Evolutionary conservation across 2,329 filamentous ascomycete genomes (phyloP), one percentile per base, ranked within the genome.

Genomic region (Penicillium sp.): DNA sequence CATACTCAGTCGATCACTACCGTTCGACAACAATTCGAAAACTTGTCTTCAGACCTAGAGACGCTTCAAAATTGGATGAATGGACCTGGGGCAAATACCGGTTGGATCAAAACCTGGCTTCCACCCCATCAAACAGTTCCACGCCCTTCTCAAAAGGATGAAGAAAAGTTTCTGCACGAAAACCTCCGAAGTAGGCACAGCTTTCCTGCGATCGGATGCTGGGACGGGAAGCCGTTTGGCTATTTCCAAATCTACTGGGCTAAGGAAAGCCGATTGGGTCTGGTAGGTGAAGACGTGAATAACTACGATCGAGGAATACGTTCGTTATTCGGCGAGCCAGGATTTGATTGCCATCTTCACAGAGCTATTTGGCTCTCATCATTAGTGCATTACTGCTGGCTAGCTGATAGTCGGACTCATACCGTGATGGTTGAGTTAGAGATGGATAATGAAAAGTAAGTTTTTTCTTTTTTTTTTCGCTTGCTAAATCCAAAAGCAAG

Each of bases 161-260:
- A 89, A 59, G 80, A 85, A 62, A 74, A 81, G 2, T 95, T 96
- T 55, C 77, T 99, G 3, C 76, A 80, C 17, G 77, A 75, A 2
- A 85, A 82, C 0, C 75, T 97, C 8, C 79, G 79, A 10, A 85
- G 81, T 17, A 79, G 80, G n/a, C 88, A 97, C 71, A 91, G 87
- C 7, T 96, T 97, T 71, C 94, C 94, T 0, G 91, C 87, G 0
- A 93, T 97, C 54, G 94, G 90, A 1, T 87, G 91, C 68, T 99
- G 93, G 90, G 91, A 97, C 62, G 92, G 91, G 9, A 88, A 93
- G 54, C 93, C 93, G 0, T 99, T 97, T 74, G 94, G 91, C 0
- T 99, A 95, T 69, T 97, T 99, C 68, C 94, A 99, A 76, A 83
- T 99, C 27, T 99, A 99, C 75, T 99, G 94, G 93, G 91, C 94